Conservation (phyloP, 2,329 filamentous ascomycete species). For the Atkinsonella hypoxylon region DNA sequence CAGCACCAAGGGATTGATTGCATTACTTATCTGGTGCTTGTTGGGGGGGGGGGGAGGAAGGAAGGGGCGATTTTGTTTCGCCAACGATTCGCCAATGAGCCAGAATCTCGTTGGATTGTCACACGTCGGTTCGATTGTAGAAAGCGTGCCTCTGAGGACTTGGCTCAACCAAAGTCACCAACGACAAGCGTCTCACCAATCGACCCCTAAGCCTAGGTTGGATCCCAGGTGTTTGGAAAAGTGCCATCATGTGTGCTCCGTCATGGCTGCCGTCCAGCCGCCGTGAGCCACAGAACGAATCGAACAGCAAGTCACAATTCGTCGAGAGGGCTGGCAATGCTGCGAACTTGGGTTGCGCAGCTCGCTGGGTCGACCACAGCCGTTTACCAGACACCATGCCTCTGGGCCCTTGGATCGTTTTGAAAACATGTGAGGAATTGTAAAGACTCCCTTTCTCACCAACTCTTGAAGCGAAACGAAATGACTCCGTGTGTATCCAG, state of each 20-base stretch:
- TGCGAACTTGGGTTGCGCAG: background rate
- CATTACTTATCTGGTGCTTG: background rate
- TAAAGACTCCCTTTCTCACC: background rate
- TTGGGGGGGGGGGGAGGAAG: too few relatives aligned
- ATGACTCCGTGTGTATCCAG: background rate
- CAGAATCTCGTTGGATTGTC: background rate
- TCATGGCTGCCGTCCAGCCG: background rate
- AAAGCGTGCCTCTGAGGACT: background rate
- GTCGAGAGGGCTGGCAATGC: background rate
- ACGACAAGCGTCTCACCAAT: constrained; percentile 1
- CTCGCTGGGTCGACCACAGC: background rate
- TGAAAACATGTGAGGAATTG: background rate
- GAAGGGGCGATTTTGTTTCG: background rate
- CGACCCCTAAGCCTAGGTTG: background rate
- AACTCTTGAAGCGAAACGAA: background rate
- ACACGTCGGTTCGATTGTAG: background rate
- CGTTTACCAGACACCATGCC: background rate
- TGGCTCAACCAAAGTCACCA: background rate
- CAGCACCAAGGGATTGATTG: background rate
- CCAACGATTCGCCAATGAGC: background rate
- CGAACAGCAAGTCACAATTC: background rate
- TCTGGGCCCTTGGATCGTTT: background rate
- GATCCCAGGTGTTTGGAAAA: background rate
- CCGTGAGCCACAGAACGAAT: background rate
- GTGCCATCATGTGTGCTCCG: background rate